Base-by-base conservation (phyloP, 495 filamentous ascomycete genomes). In the Trichoderma gamsii region DNA sequence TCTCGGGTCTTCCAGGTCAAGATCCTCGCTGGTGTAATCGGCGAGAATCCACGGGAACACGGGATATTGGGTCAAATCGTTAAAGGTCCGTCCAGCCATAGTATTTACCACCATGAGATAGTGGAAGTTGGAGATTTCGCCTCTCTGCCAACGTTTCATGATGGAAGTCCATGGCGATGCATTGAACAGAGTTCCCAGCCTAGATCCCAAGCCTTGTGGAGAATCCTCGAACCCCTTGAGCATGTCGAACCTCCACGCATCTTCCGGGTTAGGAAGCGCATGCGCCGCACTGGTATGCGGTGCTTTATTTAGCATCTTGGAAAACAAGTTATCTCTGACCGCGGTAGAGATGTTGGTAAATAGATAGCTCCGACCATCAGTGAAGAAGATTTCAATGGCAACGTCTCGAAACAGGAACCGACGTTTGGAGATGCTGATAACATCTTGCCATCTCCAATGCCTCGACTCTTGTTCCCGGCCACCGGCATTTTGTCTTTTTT, bases 91-190 rank as follows among this genome's bases (percentile, higher is more conserved):
- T 41, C 95, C 95, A 23, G 95, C 95, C 84, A 98, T 92, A 7
- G 96, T 98, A 73, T 99, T 99, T 74, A 99, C 86, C 59, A 97
- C 84, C 96, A 99, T 98, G 35, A 99, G 84, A 76, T 99, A 99
- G 76, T 97, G 92, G 73, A 98, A 99, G 75, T 99, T 99, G 7
- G 96, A 98, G 11, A 97, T 91, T 72, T 98, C 96, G 7, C 95
- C 96, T 73, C 88, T 89, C 66, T 92, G 83, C 95, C 95, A 99
- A 80, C 89, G 90, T 44, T 88, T 88, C 70, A 96, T 98, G 59
- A 91, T 89, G 35, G 93, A 91, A 73, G 92, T 92, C 83, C 83
- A 85, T 7, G 81, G 79, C 12, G 83, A 84, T 18, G 87, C 85
- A 67, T 92, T 92, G 79, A 98, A 98, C 15, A 97, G 93, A 76